Evolutionary conservation across 768 basidiomycete genomes (phyloP).

Genomic region (Boletus vermiculosoides): DNA sequence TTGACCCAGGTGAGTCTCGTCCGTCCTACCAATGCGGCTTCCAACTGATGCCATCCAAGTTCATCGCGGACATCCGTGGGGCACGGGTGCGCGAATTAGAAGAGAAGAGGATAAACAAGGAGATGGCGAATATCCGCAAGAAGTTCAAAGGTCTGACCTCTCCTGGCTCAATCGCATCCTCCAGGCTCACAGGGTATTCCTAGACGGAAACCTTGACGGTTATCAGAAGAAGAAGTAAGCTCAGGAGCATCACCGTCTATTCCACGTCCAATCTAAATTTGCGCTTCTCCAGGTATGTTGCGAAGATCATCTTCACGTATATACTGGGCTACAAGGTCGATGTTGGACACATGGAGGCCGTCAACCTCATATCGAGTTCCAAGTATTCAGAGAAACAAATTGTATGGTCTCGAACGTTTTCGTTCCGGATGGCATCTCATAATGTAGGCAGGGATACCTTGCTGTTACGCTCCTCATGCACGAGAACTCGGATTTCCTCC

Average conservation of each 20-base stretch:
- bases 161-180: slow-evolving; percentile 6
- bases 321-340: slow-evolving; percentile 99
- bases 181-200: slow-evolving; percentile 6
- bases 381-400: slow-evolving; percentile 99
- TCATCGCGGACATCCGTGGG: slow-evolving; percentile 98
- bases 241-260: slow-evolving; percentile 8
- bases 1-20: slow-evolving; percentile 73
- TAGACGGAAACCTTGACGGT: slow-evolving; percentile 83
- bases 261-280: slow-evolving; percentile 17
- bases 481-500: slow-evolving; percentile 95
- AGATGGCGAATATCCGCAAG: slow-evolving; percentile 99
- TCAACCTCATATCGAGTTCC: slow-evolving; percentile 91
- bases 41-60: slow-evolving; percentile 46
- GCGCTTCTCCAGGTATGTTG: slow-evolving; percentile 71
- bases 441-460: slow-evolving; percentile 77
- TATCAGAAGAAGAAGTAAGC: slow-evolving; percentile 91
- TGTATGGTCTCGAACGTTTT: slow-evolving; percentile 47
- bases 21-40: neutral
- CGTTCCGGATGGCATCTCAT: neutral
- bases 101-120: slow-evolving; percentile 98
- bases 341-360: slow-evolving; percentile 98
- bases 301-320: slow-evolving; percentile 98
- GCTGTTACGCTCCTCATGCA: slow-evolving; percentile 97
- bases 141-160: slow-evolving; percentile 83
- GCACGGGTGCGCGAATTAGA: slow-evolving; percentile 95